Evolutionary conservation across 805 yeast genomes (phyloP), one percentile per base, ranked within the genome.

Genomic region (Yarrowia sp.): DNA sequence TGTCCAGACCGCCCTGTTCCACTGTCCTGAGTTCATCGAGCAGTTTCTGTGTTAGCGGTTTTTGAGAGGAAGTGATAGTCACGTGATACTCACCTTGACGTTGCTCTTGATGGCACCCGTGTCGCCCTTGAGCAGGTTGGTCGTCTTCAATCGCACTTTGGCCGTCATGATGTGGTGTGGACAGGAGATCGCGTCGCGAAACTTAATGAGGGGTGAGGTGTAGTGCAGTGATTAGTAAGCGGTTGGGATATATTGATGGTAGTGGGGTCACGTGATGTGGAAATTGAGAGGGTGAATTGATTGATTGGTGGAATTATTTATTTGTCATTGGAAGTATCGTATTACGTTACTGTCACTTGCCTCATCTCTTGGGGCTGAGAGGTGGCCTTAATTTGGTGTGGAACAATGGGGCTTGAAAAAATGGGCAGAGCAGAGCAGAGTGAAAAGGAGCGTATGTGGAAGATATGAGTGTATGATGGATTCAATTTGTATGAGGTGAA

Each of bases 11-110:
- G 36, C 85, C 90, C 69, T 87, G 92, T 61, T 86, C 87, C 11
- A 86, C 71, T 1, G 81, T 73, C 0, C 89, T 78, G 10, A 92
- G 80, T 71, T 89, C 91, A 53, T 84, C 85, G 60, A 85, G 84
- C 17, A 91, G 79, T 1, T 74, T 68, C 82, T 79, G 57, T 5
- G 61, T 58, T 58, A 58, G 64, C 42, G 28, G 32, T 5, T 8
- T 11, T 35, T 13, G 11, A 8, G 14, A n/a, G 15, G 9, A 7
- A 3, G 10, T 15, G 28, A 9, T 7, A 4, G n/a, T 22, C 28
- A 22, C 28, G 47, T 5, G 31, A 8, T 32, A 58, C 64, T 58
- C 51, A 58, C 64, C 35, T 43, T 58, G 35, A 58, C 43, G 13
- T 43, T 44, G 51, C 18, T 18, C 43, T 58, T 58, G 42, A 58